Evolutionary conservation across 345 rosid species (phyloP).

Genomic region (Hibiscus syriacus): DNA sequence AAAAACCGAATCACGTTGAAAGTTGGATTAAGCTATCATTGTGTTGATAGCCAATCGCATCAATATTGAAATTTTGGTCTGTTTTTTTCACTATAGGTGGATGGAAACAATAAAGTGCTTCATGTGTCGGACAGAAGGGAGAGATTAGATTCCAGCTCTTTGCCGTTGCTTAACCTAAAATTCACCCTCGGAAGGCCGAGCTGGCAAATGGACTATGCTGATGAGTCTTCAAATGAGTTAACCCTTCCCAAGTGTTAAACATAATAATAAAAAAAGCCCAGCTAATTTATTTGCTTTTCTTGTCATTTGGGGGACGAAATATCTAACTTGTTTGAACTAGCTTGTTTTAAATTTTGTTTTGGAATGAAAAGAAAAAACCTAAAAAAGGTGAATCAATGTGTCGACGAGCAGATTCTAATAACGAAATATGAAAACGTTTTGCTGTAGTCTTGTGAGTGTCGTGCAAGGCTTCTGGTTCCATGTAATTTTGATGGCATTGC

Average conservation of each 20-base stretch:
- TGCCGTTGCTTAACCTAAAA: conserved; percentile 62
- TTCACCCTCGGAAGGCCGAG: conserved; percentile 84
- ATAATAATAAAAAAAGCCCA: background rate
- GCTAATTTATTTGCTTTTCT: background rate
- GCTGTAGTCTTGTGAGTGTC: background rate
- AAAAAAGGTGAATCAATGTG: background rate
- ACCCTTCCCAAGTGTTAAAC: conserved; percentile 67
- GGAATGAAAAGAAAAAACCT: background rate
- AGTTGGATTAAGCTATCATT: background rate
- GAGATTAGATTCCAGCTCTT: conserved; percentile 28
- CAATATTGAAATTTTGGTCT: background rate
- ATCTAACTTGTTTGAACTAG: conserved; percentile 4
- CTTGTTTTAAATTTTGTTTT: background rate
- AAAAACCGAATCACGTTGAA: background rate
- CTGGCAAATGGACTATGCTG: conserved; percentile 46
- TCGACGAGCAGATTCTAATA: background rate
- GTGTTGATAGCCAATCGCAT: background rate
- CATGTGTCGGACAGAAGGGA: conserved; percentile 24
- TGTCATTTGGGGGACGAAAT: background rate
- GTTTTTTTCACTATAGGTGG: conserved; percentile 17
- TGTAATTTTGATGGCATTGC: conserved; percentile 5
- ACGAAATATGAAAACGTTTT: background rate
- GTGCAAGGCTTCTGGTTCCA: background rate
- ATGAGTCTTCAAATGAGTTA: conserved; percentile 47
- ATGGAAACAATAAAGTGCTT: conserved; percentile 21